Conservation (phyloP, 1,139 yeast genomes). For the Blastobotrys arbuscula region DNA sequence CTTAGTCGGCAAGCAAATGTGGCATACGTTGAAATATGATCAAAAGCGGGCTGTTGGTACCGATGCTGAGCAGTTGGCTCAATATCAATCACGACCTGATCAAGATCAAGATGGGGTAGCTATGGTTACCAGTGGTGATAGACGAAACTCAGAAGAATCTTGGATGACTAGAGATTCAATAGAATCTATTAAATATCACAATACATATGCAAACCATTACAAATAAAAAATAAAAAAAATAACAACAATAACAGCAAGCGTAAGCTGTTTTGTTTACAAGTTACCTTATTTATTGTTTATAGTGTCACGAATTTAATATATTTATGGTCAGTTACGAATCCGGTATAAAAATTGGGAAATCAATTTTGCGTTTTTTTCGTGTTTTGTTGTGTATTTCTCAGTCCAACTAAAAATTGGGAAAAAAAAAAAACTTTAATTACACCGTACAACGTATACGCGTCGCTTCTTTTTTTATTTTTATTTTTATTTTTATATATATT, state of each 20-base stretch:
- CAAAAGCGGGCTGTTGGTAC: not conserved
- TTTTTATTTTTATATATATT: too few relatives aligned
- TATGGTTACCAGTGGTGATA: not conserved
- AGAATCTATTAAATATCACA: slow-evolving; percentile 3
- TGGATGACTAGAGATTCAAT: slow-evolving; percentile 5
- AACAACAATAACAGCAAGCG: too few relatives aligned
- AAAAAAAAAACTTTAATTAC: not conserved
- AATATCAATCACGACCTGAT: not conserved
- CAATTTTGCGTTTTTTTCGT: not conserved
- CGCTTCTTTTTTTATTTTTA: not conserved
- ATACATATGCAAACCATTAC: not conserved
- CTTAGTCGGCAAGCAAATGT: slow-evolving; percentile 5
- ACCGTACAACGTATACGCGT: not conserved
- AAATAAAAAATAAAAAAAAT: too few relatives aligned
- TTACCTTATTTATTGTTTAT: not conserved
- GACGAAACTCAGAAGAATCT: not conserved
- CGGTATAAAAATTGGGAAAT: too few relatives aligned
- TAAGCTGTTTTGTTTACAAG: not conserved
- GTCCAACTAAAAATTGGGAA: too few relatives aligned
- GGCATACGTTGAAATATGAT: not conserved
- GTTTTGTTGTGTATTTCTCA: too few relatives aligned
- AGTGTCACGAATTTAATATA: not conserved
- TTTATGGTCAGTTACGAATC: too few relatives aligned
- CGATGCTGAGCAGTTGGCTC: slow-evolving; percentile 9
- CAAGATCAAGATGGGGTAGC: not conserved